Conservation (phyloP, 495 filamentous ascomycete species). For the Aspergillus carlsbadensis region DNA sequence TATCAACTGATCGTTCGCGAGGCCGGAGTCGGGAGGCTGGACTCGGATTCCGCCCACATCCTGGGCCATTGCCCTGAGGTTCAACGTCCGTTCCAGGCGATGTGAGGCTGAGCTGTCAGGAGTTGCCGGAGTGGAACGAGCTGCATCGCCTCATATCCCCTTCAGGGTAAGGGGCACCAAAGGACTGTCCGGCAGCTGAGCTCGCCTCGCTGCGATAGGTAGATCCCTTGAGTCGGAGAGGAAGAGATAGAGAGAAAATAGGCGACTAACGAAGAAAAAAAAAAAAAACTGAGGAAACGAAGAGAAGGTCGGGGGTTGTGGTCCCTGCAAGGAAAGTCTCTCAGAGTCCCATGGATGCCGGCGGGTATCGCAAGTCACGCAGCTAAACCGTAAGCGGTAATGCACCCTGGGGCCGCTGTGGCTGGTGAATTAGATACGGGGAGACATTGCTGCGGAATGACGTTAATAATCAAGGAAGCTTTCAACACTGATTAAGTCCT, state of each 20-base stretch:
- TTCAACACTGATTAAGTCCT: background rate
- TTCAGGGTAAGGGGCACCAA: conserved; percentile 8
- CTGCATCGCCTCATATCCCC: conserved; percentile 28
- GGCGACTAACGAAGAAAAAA: background rate
- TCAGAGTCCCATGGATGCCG: background rate
- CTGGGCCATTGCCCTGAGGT: conserved; percentile 34
- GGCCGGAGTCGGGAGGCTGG: conserved; percentile 15
- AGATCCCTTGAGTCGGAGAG: background rate
- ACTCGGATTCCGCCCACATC: conserved; percentile 26
- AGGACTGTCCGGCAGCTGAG: conserved; percentile 6
- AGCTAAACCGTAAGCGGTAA: conserved; percentile 6
- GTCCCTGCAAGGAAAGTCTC: background rate
- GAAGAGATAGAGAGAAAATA: background rate
- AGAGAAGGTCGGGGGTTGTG: background rate
- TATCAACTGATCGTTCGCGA: conserved; percentile 15
- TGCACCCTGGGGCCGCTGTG: background rate
- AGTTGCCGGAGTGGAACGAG: conserved; percentile 21
- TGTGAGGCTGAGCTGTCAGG: conserved; percentile 25
- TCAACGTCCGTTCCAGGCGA: conserved; percentile 21
- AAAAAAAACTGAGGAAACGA: background rate
- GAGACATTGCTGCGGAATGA: conserved; percentile 29
- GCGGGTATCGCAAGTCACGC: background rate
- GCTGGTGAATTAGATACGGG: background rate
- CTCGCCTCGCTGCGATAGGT: conserved; percentile 1
- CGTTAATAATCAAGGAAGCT: conserved; percentile 12